Evolutionary conservation across 23 red algal genomes (phyloP).

Genomic region (Agarophyton chilense): DNA sequence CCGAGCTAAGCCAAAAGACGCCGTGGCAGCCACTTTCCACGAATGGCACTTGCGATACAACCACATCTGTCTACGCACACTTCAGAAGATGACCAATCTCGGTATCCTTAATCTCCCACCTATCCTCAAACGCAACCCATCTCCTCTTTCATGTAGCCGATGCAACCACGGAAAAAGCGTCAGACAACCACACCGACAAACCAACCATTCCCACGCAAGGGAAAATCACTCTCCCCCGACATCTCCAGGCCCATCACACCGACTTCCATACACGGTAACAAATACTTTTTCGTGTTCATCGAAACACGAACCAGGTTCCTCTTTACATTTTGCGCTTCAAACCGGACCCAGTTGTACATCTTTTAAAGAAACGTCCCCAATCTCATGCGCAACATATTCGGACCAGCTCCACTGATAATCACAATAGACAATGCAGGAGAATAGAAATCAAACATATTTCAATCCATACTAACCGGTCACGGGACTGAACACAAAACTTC

Average conservation of each 20-base stretch:
- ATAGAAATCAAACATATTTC: too few species aligned
- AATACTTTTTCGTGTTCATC: too few species aligned
- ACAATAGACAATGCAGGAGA: too few species aligned
- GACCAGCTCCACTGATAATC: too few species aligned
- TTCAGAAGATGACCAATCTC: not conserved
- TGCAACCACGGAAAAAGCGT: not conserved
- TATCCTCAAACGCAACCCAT: not conserved
- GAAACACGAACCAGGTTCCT: not conserved
- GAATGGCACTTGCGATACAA: constrained; percentile 15
- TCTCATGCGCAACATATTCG: not conserved
- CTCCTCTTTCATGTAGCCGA: not conserved
- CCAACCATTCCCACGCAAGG: not conserved
- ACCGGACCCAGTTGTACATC: not conserved
- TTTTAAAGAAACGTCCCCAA: not conserved
- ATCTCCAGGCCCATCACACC: not conserved
- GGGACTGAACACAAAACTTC: not conserved
- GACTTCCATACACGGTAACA: not conserved
- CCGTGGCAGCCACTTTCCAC: not conserved
- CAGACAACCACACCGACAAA: not conserved
- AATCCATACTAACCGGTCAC: too few species aligned
- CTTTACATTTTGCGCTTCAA: not conserved
- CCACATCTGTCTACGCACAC: not conserved
- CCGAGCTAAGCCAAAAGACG: too few species aligned
- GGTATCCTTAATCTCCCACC: not conserved
- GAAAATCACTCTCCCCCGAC: not conserved